These are phyloP conservation scores for Nemania sp. DNA, from an alignment of 2,329 filamentous ascomycete species.

Conservation along the genomic window DNA sequence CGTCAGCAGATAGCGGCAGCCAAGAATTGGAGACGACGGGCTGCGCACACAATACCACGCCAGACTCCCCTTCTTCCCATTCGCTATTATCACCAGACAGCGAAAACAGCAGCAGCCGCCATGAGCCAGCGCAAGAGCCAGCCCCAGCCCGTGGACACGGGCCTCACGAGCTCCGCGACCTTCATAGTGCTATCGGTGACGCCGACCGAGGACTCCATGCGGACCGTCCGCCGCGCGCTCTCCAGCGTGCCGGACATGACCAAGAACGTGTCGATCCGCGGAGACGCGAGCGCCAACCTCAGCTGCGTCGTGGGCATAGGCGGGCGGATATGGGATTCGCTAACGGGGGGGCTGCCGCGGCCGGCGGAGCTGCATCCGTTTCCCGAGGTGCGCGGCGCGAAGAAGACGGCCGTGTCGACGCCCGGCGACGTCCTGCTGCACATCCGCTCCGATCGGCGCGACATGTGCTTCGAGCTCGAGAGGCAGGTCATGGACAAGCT, in stretches of 20 bases:
- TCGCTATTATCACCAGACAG: constrained; percentile 4
- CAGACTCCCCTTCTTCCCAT: constrained; percentile 2
- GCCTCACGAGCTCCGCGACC: constrained; percentile 20
- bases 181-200: constrained; percentile 22
- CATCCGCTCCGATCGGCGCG: constrained; percentile 60
- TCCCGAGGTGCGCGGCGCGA: constrained; percentile 49
- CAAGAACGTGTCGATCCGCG: constrained; percentile 59
- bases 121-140: constrained; percentile 20
- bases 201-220: constrained; percentile 7
- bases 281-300: constrained; percentile 50
- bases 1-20: background rate
- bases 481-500: constrained; percentile 56
- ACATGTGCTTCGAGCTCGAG: constrained; percentile 64
- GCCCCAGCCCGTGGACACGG: constrained; percentile 19
- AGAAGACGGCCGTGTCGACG: constrained; percentile 58
- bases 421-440: constrained; percentile 63
- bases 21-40: background rate
- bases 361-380: constrained; percentile 59
- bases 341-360: constrained; percentile 47
- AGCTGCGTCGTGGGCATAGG: constrained; percentile 61
- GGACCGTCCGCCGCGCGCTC: constrained; percentile 34
- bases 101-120: no score
- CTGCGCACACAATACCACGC: background rate
- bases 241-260: constrained; percentile 50
- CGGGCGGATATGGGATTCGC: constrained; percentile 53